Base-by-base conservation (phyloP, 768 basidiomycete species). In the Gloeophyllum trabeum region DNA sequence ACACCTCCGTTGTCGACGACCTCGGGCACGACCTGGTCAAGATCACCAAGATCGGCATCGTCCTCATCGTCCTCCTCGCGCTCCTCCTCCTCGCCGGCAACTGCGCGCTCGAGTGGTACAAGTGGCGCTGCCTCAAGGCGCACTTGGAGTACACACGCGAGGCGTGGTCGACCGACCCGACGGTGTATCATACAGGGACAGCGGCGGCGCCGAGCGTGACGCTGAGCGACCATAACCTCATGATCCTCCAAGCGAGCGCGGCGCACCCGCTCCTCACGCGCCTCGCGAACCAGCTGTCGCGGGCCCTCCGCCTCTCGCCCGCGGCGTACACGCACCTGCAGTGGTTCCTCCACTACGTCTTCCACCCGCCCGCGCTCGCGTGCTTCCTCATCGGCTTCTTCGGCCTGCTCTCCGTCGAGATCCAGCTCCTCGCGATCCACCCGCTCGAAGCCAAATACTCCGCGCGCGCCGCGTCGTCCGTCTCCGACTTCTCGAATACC, bases 331-430 rank as follows among this genome's bases (percentile, higher is more conserved):
- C 71, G 20, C 73, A 86, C 51, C 60, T 88, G 14, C 77, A 79
- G 45, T 99, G 91, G 89, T 89, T 94, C 61, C 68, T 86, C 53
- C 74, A 85, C 52, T 96, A 96, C 63, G 67, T 99, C 45, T 88
- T 91, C 59, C 87, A 97, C 54, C 78, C 90, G 2, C 86, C 89
- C 1, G 92, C 90, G 1, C 72, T 94, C 35, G 83, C 88, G 0
- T 87, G 92, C 55, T 79, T 99, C 57, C 74, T 92, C 46, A 87
- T 98, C 51, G 92, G 93, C n/a, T 64, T 92, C 49, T 79, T 97
- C 50, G 93, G 93, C 6, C 61, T 98, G 10, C 59, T 98, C 36
- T 80, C 81, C 24, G 79, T 98, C 23, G 70, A 97, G 61, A 66
- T 94, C 22, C 96, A 99, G 60, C 70, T 99, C 34, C 57, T 80